These are phyloP conservation scores for Capronia americana DNA, from an alignment of 2,329 filamentous ascomycete genomes.

Conservation along the genomic window DNA sequence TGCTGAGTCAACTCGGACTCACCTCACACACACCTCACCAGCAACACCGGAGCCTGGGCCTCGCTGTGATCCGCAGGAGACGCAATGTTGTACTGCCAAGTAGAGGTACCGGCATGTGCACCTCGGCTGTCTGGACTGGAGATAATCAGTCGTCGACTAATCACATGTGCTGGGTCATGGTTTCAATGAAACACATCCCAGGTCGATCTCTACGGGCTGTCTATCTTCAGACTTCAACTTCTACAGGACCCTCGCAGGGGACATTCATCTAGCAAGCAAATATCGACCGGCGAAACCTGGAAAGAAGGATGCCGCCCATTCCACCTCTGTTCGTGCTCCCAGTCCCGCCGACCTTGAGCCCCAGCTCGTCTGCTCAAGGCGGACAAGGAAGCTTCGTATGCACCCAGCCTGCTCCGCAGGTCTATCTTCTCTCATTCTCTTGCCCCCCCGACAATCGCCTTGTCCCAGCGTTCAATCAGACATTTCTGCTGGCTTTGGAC, in stretches of 20 bases:
- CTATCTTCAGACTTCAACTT: not conserved
- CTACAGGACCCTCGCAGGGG: not conserved
- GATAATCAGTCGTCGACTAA: slow-evolving; percentile 8
- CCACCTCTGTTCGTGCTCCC: slow-evolving; percentile 65
- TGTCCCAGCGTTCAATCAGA: slow-evolving; percentile 69
- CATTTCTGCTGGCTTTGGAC: slow-evolving; percentile 74
- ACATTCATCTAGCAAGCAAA: not conserved
- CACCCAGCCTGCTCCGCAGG: slow-evolving; percentile 63
- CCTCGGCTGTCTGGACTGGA: slow-evolving; percentile 6
- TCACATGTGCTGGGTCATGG: slow-evolving; percentile 7
- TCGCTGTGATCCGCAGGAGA: not conserved
- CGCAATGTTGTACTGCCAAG: not conserved
- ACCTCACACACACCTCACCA: not conserved
- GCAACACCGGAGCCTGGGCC: not conserved
- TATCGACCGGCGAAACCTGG: not conserved
- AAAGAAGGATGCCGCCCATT: slow-evolving; percentile 30
- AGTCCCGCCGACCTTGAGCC: slow-evolving; percentile 51
- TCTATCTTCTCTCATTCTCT: slow-evolving; percentile 76
- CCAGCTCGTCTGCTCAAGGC: slow-evolving; percentile 38
- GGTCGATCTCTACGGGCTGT: not conserved
- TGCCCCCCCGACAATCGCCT: slow-evolving; percentile 79
- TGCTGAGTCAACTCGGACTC: not conserved
- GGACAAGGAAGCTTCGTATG: slow-evolving; percentile 63
- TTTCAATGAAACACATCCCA: not conserved
- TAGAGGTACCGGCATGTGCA: not conserved